Percentiles rank a stretch among this genome's conserved stretches.
Conservation (phyloP, 1,139 yeast species). For the Geotrichum phurueaensis region DNA sequence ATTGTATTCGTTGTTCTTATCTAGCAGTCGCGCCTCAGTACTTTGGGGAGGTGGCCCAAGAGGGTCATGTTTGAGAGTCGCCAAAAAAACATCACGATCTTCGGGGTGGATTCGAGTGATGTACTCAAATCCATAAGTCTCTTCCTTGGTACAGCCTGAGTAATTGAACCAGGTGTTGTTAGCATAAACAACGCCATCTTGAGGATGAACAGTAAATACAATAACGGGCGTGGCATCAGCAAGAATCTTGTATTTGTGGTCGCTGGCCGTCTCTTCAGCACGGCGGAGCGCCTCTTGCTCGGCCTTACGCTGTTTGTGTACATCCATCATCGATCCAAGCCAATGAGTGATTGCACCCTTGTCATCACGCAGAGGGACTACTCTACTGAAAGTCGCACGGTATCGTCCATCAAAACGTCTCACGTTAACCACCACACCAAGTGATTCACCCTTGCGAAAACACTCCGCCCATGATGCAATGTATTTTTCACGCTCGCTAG, state of each 20-base stretch:
- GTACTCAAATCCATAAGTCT: slow-evolving; percentile 33
- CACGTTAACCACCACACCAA: slow-evolving; percentile 31
- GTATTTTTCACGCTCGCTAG: slow-evolving; percentile 30
- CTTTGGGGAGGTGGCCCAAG: slow-evolving; percentile 20
- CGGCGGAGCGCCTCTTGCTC: slow-evolving; percentile 31
- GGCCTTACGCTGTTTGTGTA: slow-evolving; percentile 34
- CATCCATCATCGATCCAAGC: slow-evolving; percentile 37
- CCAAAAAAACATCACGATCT: slow-evolving; percentile 29
- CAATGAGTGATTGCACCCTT: slow-evolving; percentile 34
- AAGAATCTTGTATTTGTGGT: slow-evolving; percentile 33
- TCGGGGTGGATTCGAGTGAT: slow-evolving; percentile 29
- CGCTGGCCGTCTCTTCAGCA: slow-evolving; percentile 33
- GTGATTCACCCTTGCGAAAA: slow-evolving; percentile 31
- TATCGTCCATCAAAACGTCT: slow-evolving; percentile 35
- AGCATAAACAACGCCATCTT: slow-evolving; percentile 32
- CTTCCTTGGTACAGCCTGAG: slow-evolving; percentile 30
- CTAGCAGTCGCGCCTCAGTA: slow-evolving; percentile 29
- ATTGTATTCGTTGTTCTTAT: slow-evolving; percentile 28
- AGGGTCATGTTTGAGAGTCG: slow-evolving; percentile 21
- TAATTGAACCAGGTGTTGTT: slow-evolving; percentile 35
- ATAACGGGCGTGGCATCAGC: slow-evolving; percentile 36
- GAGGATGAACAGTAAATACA: slow-evolving; percentile 32
- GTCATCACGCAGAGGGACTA: slow-evolving; percentile 34
- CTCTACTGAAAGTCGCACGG: slow-evolving; percentile 32
- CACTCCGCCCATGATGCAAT: slow-evolving; percentile 30